Evolutionary conservation across 495 filamentous ascomycete genomes (phyloP).

Genomic region (Letharia lupina): DNA sequence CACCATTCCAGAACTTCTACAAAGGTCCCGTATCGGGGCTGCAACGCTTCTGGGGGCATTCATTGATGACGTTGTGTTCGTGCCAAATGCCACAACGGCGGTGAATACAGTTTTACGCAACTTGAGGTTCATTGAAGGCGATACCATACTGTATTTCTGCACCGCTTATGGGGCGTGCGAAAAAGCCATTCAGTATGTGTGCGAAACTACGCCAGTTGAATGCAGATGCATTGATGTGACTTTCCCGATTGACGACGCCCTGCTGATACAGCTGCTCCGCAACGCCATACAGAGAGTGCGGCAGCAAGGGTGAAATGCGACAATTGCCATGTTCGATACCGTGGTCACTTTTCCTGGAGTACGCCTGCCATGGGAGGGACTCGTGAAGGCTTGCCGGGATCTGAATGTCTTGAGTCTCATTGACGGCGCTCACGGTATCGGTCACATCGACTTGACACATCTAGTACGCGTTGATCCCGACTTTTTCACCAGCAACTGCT

Average conservation of each 20-base stretch:
- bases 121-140: conserved; percentile 48
- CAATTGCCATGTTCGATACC: conserved; percentile 55
- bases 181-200: conserved; percentile 58
- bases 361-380: conserved; percentile 52
- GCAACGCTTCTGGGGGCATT: conserved; percentile 56
- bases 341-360: conserved; percentile 57
- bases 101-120: conserved; percentile 74
- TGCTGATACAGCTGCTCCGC: conserved; percentile 10
- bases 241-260: conserved; percentile 14
- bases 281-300: conserved; percentile 1
- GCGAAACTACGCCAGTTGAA: conserved; percentile 43
- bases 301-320: conserved; percentile 7
- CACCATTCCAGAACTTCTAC: conserved; percentile 48
- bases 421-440: conserved; percentile 34
- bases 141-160: conserved; percentile 60
- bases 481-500: conserved; percentile 58
- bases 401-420: conserved; percentile 34
- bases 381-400: conserved; percentile 45
- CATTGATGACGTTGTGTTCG: conserved; percentile 57
- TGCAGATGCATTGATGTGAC: conserved; percentile 21
- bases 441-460: conserved; percentile 50
- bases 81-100: conserved; percentile 73
- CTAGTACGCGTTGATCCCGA: conserved; percentile 49
- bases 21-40: conserved; percentile 53
- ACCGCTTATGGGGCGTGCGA: conserved; percentile 72